A percentile compares a stretch with the other conserved stretches of the same genome.
phyloP scores from a whole-genome alignment of 1,139 yeast species.

The Lodderomyces theae region DNA sequence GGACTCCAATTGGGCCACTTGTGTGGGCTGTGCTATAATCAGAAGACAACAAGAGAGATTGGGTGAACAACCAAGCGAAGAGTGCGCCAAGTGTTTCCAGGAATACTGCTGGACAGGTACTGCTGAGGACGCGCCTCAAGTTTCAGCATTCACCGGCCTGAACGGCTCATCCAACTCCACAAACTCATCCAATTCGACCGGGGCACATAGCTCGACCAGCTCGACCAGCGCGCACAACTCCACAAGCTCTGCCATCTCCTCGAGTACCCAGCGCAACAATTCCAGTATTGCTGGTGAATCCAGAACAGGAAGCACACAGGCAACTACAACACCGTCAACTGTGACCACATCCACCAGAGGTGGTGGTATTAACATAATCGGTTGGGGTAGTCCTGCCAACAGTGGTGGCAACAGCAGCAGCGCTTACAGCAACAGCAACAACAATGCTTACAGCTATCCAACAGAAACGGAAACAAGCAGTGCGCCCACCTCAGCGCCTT shows the following conservation, averaged over 20 bases:
- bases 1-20: slow-evolving; percentile 39
- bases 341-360: not conserved
- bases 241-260: not conserved
- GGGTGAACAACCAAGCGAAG: slow-evolving; percentile 35
- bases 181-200: too few relatives aligned
- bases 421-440: not conserved
- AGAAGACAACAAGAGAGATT: slow-evolving; percentile 42
- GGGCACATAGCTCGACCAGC: not conserved
- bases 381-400: not conserved
- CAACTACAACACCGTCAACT: not conserved
- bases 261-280: not conserved
- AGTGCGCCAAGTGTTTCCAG: slow-evolving; percentile 38
- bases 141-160: not conserved
- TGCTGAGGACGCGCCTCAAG: slow-evolving; percentile 17
- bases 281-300: not conserved
- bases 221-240: not conserved
- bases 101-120: slow-evolving; percentile 41
- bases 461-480: not conserved
- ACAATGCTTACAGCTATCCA: not conserved
- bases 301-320: not conserved
- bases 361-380: not conserved
- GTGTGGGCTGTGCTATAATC: slow-evolving; percentile 48
- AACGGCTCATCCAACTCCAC: not conserved
- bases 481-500: too few relatives aligned
- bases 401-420: not conserved